Conservation (phyloP, 805 yeast species). For the Jamesozyma gamospora region DNA sequence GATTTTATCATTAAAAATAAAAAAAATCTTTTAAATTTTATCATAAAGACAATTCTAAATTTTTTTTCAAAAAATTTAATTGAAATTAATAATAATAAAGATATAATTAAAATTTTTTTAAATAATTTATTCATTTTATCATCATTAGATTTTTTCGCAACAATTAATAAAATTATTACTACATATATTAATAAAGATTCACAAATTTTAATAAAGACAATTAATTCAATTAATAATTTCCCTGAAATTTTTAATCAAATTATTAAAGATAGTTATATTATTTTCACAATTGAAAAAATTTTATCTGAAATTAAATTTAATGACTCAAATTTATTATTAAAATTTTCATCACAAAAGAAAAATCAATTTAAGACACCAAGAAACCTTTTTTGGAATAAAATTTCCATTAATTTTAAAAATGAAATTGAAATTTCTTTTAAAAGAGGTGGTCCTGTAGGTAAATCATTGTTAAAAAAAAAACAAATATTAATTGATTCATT, state of each 20-base stretch:
- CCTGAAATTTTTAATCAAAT: slow-evolving; percentile 17
- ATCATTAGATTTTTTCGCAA: slow-evolving; percentile 14
- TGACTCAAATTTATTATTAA: slow-evolving; percentile 11
- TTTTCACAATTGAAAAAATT: slow-evolving; percentile 12
- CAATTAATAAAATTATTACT: slow-evolving; percentile 17
- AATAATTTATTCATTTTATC: slow-evolving; percentile 17
- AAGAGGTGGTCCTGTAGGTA: slow-evolving; percentile 31
- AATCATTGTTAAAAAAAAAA: slow-evolving; percentile 18
- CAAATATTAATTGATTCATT: slow-evolving; percentile 15
- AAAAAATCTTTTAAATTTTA: slow-evolving; percentile 13
- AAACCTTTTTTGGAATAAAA: slow-evolving; percentile 22
- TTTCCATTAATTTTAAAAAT: slow-evolving; percentile 18
- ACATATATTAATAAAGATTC: slow-evolving; percentile 12
- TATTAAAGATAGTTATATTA: slow-evolving; percentile 8
- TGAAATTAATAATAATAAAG: slow-evolving; percentile 6
- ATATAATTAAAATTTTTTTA: slow-evolving; percentile 6
- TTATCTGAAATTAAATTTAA: slow-evolving; percentile 11
- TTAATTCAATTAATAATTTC: slow-evolving; percentile 24
- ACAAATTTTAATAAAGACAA: slow-evolving; percentile 19
- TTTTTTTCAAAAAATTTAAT: slow-evolving; percentile 8
- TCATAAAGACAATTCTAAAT: slow-evolving; percentile 11
- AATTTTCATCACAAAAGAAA: slow-evolving; percentile 13
- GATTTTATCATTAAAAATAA: slow-evolving; percentile 14
- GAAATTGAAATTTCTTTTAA: slow-evolving; percentile 26
- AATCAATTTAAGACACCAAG: slow-evolving; percentile 11